phyloP scores from a whole-genome alignment of 1,284 basidiomycete genomes.

The Cryptococcus hybrid region DNA sequence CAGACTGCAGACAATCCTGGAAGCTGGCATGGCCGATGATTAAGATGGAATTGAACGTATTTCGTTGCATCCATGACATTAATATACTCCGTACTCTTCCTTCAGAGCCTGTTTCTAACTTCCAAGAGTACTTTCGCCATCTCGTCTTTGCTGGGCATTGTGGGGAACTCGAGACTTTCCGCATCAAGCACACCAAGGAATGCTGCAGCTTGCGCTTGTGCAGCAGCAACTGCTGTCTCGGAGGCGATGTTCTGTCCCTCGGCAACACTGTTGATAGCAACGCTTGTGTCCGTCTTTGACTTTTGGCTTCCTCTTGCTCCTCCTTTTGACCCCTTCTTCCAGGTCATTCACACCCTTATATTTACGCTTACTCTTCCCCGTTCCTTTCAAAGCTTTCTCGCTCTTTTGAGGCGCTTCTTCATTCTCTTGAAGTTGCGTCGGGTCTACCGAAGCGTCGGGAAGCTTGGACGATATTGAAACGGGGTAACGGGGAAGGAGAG shows the following conservation, averaged over 20 bases:
- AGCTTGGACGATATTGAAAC: conserved; percentile 7
- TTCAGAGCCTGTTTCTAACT: conserved; percentile 78
- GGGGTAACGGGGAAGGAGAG: conserved; percentile 14
- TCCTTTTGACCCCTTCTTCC: not conserved
- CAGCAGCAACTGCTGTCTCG: conserved; percentile 12
- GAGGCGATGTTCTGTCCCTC: conserved; percentile 14
- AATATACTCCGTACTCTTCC: conserved; percentile 63
- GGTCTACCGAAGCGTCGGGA: not conserved
- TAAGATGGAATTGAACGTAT: no score
- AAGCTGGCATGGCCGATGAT: no score
- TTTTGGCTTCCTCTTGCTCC: conserved; percentile 12
- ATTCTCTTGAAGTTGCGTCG: not conserved
- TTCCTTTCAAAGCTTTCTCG: not conserved
- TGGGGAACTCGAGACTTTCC: conserved; percentile 70
- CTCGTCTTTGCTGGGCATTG: conserved; percentile 69
- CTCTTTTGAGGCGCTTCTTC: not conserved
- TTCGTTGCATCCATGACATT: no score
- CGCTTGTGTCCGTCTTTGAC: conserved; percentile 1
- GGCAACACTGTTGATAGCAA: not conserved
- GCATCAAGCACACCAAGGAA: conserved; percentile 73
- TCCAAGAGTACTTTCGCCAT: conserved; percentile 75
- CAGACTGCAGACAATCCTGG: no score
- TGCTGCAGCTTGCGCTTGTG: conserved; percentile 25
- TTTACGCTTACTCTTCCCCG: conserved; percentile 32
- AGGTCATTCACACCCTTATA: conserved; percentile 4